A percentile compares a stretch with the other conserved stretches of the same genome.
phyloP scores from a whole-genome alignment of 495 filamentous ascomycete species.

The Aspergillus saccharolyticus region DNA sequence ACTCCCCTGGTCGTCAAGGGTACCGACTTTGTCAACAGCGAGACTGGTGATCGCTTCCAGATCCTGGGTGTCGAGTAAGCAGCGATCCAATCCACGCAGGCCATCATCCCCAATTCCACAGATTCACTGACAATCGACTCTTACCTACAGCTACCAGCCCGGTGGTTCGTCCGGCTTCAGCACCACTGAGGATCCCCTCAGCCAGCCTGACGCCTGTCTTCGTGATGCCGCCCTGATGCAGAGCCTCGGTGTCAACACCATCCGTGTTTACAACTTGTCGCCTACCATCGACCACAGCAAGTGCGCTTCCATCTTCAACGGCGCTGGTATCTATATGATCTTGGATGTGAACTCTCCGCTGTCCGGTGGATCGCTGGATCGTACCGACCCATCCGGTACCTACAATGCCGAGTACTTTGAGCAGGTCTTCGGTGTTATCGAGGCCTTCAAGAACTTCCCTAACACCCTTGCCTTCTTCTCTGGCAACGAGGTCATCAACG shows the following conservation, averaged over 20 bases:
- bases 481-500: constrained; percentile 90
- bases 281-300: constrained; percentile 80
- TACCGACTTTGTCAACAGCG: constrained; percentile 76
- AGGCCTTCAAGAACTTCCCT: constrained; percentile 90
- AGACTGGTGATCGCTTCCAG: constrained; percentile 75
- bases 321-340: constrained; percentile 68
- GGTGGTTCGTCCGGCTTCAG: constrained; percentile 81
- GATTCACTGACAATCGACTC: constrained; percentile 16
- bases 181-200: constrained; percentile 66
- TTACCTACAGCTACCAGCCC: constrained; percentile 67
- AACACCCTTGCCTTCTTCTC: constrained; percentile 91
- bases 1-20: constrained; percentile 67
- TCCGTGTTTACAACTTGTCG: constrained; percentile 90
- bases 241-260: constrained; percentile 77
- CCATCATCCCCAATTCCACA: constrained; percentile 10
- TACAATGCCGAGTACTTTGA: constrained; percentile 75
- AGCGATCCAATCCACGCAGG: not conserved
- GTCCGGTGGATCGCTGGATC: constrained; percentile 67
- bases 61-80: constrained; percentile 78
- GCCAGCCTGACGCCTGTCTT: constrained; percentile 66
- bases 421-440: constrained; percentile 83
- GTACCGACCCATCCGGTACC: constrained; percentile 57
- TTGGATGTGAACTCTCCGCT: constrained; percentile 91
- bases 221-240: constrained; percentile 94
- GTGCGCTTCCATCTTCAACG: constrained; percentile 89